phyloP scores from a whole-genome alignment of 1,139 yeast genomes.

The Scheffersomyces cryptocercus region DNA sequence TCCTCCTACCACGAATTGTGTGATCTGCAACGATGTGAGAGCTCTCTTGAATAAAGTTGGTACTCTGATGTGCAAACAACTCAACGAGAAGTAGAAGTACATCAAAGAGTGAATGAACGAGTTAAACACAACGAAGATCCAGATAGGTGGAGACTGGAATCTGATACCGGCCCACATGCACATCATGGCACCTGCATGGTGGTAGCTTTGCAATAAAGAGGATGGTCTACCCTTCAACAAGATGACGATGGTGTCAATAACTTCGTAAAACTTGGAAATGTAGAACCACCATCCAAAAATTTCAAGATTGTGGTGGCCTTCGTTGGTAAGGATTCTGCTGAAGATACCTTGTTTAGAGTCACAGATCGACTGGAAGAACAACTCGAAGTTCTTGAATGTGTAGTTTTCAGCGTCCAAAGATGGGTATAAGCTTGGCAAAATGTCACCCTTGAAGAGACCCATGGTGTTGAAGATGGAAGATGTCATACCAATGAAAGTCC shows the following conservation, averaged over 20 bases:
- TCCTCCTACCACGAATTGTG: slow-evolving; percentile 73
- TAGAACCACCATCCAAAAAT: slow-evolving; percentile 70
- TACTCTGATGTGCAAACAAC: slow-evolving; percentile 61
- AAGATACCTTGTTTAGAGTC: slow-evolving; percentile 64
- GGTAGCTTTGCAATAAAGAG: slow-evolving; percentile 70
- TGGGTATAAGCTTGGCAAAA: slow-evolving; percentile 19
- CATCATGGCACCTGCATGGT: slow-evolving; percentile 81
- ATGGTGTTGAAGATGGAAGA: slow-evolving; percentile 46
- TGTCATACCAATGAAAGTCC: slow-evolving; percentile 74
- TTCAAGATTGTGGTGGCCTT: slow-evolving; percentile 47
- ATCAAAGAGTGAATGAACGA: slow-evolving; percentile 75
- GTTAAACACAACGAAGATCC: slow-evolving; percentile 81
- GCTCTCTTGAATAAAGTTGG: slow-evolving; percentile 60
- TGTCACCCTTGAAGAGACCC: slow-evolving; percentile 24
- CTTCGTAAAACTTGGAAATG: slow-evolving; percentile 72
- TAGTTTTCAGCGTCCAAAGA: slow-evolving; percentile 11
- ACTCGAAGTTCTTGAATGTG: slow-evolving; percentile 20
- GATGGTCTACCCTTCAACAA: slow-evolving; percentile 71
- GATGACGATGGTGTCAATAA: slow-evolving; percentile 67
- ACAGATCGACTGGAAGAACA: slow-evolving; percentile 64
- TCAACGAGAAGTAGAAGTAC: slow-evolving; percentile 71
- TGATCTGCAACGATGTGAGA: slow-evolving; percentile 68
- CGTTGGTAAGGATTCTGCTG: slow-evolving; percentile 23
- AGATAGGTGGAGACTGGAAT: slow-evolving; percentile 72
- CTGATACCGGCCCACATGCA: slow-evolving; percentile 84